phyloP scores from a whole-genome alignment of 2,329 filamentous ascomycete genomes.

The Sporothrix mexicana region DNA sequence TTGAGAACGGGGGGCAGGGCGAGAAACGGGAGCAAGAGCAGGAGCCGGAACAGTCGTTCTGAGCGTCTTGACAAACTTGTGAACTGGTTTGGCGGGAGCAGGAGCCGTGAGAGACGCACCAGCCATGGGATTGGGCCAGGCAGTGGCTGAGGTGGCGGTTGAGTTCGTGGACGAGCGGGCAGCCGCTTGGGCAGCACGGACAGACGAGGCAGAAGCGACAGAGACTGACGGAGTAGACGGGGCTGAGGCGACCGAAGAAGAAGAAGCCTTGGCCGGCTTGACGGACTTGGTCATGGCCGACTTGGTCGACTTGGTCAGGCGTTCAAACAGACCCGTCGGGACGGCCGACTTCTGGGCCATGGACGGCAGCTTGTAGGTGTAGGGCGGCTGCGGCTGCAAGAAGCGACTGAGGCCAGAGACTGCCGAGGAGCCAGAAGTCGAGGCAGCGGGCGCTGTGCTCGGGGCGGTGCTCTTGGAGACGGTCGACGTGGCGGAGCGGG shows the following conservation, averaged over 20 bases:
- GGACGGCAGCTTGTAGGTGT: background rate
- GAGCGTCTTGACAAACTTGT: too few relatives aligned
- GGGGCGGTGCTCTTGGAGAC: background rate
- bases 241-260: too few relatives aligned
- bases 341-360: background rate
- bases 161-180: too few relatives aligned
- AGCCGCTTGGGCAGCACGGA: too few relatives aligned
- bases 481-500: background rate
- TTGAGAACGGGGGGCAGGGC: background rate
- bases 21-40: background rate
- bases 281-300: background rate
- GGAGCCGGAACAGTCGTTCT: background rate
- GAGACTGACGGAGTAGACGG: too few relatives aligned
- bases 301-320: background rate
- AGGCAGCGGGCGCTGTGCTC: background rate
- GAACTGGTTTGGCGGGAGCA: too few relatives aligned
- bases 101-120: too few relatives aligned
- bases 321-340: background rate
- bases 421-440: background rate
- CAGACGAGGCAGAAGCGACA: too few relatives aligned
- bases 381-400: background rate
- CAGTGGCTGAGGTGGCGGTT: too few relatives aligned
- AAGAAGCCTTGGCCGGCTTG: too few relatives aligned
- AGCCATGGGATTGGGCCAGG: too few relatives aligned
- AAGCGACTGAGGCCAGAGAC: background rate